These are phyloP conservation scores for Chloropicon primus DNA, from an alignment of 139 green algal species.

Conservation along the genomic window DNA sequence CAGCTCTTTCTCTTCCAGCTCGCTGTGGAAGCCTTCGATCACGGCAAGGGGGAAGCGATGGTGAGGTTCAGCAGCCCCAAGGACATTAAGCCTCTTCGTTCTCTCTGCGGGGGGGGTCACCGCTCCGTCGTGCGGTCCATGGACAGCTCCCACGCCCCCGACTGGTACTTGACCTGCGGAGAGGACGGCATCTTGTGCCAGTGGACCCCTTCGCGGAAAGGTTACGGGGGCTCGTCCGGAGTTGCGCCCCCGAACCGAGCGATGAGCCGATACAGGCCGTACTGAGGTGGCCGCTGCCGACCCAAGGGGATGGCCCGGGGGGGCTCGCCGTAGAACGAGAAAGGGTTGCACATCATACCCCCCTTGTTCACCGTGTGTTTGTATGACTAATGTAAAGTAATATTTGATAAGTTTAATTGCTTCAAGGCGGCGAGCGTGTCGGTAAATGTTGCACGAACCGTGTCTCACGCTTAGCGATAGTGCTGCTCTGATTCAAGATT, in stretches of 20 bases:
- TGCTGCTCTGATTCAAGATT: slow-evolving; percentile 46
- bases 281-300: no score
- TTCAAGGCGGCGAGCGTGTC: not conserved
- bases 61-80: not conserved
- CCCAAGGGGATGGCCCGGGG: no score
- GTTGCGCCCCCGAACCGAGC: no score
- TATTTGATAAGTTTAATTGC: no score
- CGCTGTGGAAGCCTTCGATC: not conserved
- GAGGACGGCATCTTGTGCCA: not conserved
- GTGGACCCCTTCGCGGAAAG: not conserved
- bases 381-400: no score
- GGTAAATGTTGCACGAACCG: no score
- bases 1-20: not conserved
- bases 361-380: no score
- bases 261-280: no score
- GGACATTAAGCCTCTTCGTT: not conserved
- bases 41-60: not conserved
- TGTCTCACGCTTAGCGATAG: not conserved
- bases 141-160: not conserved
- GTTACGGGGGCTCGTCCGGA: no score
- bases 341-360: no score
- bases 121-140: not conserved
- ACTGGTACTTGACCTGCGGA: not conserved
- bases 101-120: not conserved
- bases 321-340: no score